Percentiles rank a stretch among this genome's conserved stretches.
These are phyloP conservation scores for Pseudomicrostroma phylloplanum DNA, from an alignment of 1,284 basidiomycete genomes.

Conservation along the genomic window DNA sequence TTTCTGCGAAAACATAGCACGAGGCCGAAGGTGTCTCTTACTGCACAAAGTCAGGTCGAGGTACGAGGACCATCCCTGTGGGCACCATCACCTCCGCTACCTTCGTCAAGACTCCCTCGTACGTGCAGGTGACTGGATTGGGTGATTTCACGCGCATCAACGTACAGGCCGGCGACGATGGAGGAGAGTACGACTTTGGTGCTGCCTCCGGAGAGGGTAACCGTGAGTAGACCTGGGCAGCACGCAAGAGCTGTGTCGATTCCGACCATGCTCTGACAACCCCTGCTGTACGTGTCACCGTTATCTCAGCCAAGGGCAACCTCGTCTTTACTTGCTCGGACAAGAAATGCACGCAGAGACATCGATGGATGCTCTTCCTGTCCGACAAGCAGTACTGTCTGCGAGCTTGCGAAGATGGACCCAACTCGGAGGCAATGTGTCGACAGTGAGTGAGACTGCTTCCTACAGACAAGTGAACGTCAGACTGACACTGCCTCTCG, in stretches of 20 bases:
- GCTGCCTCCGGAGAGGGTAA: not conserved
- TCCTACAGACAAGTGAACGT: too few relatives aligned
- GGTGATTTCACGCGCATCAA: slow-evolving; percentile 51
- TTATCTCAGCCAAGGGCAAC: too few relatives aligned
- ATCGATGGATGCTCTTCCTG: not conserved
- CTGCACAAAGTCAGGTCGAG: not conserved
- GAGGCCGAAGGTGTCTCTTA: not conserved
- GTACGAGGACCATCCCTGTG: not conserved
- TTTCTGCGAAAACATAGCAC: not conserved
- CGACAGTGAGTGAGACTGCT: not conserved
- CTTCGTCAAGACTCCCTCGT: slow-evolving; percentile 2
- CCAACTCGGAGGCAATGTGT: not conserved
- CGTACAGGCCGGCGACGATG: slow-evolving; percentile 42
- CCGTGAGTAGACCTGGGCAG: too few relatives aligned
- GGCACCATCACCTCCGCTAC: not conserved
- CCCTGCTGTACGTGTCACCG: too few relatives aligned
- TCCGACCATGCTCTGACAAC: too few relatives aligned
- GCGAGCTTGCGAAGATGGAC: not conserved
- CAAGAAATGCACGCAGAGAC: not conserved
- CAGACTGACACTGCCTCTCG: too few relatives aligned
- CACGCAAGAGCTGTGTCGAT: too few relatives aligned
- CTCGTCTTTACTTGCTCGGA: not conserved
- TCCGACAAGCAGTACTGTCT: not conserved
- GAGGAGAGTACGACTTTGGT: slow-evolving; percentile 48
- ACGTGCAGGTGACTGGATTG: slow-evolving; percentile 19